Percentiles rank a stretch among this genome's conserved stretches.
These are phyloP conservation scores for Astrothelium macrocarpum DNA, from an alignment of 495 filamentous ascomycete genomes.

Conservation along the genomic window DNA sequence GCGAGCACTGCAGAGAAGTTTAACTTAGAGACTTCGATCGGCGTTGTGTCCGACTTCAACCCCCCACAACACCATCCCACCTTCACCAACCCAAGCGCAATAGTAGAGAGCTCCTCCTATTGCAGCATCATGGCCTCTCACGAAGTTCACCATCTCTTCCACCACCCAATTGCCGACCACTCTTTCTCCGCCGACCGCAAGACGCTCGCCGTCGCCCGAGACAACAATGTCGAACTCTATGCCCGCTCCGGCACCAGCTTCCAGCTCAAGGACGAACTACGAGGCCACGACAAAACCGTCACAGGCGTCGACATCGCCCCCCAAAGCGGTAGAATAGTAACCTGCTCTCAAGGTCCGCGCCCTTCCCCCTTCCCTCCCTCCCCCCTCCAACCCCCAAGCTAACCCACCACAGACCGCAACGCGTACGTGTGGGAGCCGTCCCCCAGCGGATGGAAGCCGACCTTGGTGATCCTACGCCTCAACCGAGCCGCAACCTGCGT, in stretches of 20 bases:
- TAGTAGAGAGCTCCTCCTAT: constrained; percentile 99
- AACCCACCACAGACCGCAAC: constrained; percentile 64
- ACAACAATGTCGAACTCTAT: constrained; percentile 88
- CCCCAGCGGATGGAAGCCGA: constrained; percentile 86
- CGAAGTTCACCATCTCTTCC: constrained; percentile 94
- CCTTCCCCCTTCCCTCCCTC: neutral
- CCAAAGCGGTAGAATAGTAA: constrained; percentile 81
- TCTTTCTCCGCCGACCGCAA: constrained; percentile 89
- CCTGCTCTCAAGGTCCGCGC: constrained; percentile 79
- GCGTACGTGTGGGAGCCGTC: constrained; percentile 96
- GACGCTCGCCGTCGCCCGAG: constrained; percentile 83
- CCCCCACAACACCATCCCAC: neutral
- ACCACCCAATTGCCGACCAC: constrained; percentile 92
- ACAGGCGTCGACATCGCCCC: constrained; percentile 95
- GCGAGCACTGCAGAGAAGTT: neutral
- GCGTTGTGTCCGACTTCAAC: neutral
- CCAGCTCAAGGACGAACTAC: constrained; percentile 79
- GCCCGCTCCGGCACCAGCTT: constrained; percentile 62
- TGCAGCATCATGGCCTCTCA: constrained; percentile 65
- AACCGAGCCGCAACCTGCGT: constrained; percentile 95
- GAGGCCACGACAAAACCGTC: constrained; percentile 92
- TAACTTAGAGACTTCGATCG: neutral
- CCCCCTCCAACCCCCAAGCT: neutral
- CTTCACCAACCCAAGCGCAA: constrained; percentile 35
- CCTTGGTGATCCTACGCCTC: constrained; percentile 91